Evolutionary conservation across 2,329 filamentous ascomycete genomes (phyloP).

Genomic region (Calonectria pteridis): DNA sequence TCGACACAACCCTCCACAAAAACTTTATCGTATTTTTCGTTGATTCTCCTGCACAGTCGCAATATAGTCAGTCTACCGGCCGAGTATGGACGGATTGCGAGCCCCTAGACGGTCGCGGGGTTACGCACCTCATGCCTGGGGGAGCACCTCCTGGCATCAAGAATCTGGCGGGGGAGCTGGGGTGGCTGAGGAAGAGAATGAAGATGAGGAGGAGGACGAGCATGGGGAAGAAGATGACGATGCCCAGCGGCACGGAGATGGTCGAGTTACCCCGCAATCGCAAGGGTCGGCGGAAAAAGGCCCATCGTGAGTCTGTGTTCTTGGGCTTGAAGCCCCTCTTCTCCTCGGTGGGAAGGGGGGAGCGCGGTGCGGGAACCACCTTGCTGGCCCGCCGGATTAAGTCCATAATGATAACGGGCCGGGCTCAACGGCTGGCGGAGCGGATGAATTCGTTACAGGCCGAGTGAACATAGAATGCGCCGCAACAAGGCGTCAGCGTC

Average conservation of each 20-base stretch:
- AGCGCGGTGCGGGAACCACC: slow-evolving; percentile 59
- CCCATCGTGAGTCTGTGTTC: slow-evolving; percentile 66
- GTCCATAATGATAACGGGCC: slow-evolving; percentile 62
- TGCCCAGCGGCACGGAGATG: slow-evolving; percentile 90
- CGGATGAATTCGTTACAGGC: slow-evolving; percentile 46
- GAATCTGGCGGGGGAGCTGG: slow-evolving; percentile 83
- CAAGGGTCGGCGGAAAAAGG: slow-evolving; percentile 88
- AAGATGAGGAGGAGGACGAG: slow-evolving; percentile 93
- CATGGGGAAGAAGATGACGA: slow-evolving; percentile 92
- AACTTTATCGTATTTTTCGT: slow-evolving; percentile 96
- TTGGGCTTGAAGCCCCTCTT: slow-evolving; percentile 58
- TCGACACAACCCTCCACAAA: slow-evolving; percentile 92
- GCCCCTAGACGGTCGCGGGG: not conserved
- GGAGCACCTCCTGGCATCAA: slow-evolving; percentile 90
- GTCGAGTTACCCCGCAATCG: slow-evolving; percentile 91
- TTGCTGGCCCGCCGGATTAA: slow-evolving; percentile 67
- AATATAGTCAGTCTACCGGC: slow-evolving; percentile 30
- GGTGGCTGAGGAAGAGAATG: slow-evolving; percentile 89
- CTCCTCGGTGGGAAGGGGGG: slow-evolving; percentile 62
- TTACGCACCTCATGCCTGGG: slow-evolving; percentile 85
- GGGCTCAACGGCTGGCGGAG: slow-evolving; percentile 56
- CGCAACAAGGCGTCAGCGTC: slow-evolving; percentile 35
- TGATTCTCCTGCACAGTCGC: slow-evolving; percentile 80
- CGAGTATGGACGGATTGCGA: not conserved
- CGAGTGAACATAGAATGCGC: slow-evolving; percentile 44